Base-by-base conservation (phyloP, 1,139 yeast species). In the Oligophagozyma castellii region DNA sequence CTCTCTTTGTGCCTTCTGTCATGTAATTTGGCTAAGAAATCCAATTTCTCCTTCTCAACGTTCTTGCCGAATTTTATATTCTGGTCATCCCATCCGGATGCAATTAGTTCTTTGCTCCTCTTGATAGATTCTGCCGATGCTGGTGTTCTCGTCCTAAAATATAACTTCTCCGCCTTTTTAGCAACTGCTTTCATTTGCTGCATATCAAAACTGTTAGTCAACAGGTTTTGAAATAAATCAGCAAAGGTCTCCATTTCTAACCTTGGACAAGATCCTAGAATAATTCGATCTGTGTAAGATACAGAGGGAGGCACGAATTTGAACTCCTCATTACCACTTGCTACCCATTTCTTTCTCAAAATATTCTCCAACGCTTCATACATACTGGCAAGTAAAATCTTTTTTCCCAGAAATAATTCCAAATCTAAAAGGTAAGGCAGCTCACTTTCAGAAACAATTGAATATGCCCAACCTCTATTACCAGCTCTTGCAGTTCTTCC, bases 401-500 rank as follows among this genome's bases (percentile, higher is more conserved):
- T 84, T 43, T 78, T 71, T 5, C 95, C 95, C 44, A 92, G 61
- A 49, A 92, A 89, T 26, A 92, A 59, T 50, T 92, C 98, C 46
- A 92, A 63, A 54, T 92, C 99, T 30, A 89, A 63, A 29, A 92
- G 56, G 45, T 89, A 92, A 5, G 98, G 94, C 35, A 89, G 58
- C 51, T 92, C 99, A 36, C 70, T 67, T 41, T 84, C 95, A 36
- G 75, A 68, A 3, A 86, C 77, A 33, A 92, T 70, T 1, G 95
- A 77, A 51, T 81, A 92, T 0, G 98, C 98, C 94, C 96, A 86
- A 49, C 99, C 99, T 42, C 71, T 73, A 49, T 84, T 77, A 52
- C 99, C 99, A 7, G 98, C 98, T 67, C 99, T 78, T 10, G 98
- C 99, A 26, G 99, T 89, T 67, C 99, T 75, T 55, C 99, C 99